A percentile compares a stretch with the other conserved stretches of the same genome.
These are phyloP conservation scores for Mycena epipterygia DNA, from an alignment of 768 basidiomycete species.

Conservation along the genomic window DNA sequence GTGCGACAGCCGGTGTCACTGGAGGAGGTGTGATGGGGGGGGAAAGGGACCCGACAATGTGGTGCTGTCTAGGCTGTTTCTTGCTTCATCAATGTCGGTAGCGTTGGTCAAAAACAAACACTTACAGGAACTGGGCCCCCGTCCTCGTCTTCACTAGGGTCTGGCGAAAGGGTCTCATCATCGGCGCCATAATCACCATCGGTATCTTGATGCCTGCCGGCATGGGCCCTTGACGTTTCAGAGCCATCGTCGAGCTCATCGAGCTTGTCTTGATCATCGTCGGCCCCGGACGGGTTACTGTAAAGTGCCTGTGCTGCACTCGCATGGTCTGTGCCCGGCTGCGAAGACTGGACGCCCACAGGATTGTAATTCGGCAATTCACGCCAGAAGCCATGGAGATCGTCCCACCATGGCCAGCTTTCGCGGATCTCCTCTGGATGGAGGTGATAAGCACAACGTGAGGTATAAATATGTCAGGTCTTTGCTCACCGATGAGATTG, in stretches of 20 bases:
- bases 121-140: background rate
- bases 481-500: background rate
- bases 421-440: background rate
- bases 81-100: no score
- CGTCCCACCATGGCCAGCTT: slow-evolving; percentile 10
- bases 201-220: background rate
- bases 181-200: no score
- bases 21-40: no score
- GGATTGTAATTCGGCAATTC: slow-evolving; percentile 21
- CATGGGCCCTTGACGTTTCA: background rate
- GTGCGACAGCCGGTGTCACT: background rate
- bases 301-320: background rate
- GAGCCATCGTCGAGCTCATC: background rate
- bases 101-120: no score
- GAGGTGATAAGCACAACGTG: no score
- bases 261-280: background rate
- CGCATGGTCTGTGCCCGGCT: slow-evolving; percentile 22
- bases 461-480: background rate
- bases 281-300: background rate
- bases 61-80: no score
- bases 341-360: slow-evolving; percentile 16
- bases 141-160: background rate
- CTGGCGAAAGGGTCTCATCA: background rate
- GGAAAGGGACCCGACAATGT: no score
- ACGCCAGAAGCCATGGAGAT: slow-evolving; percentile 19